A percentile compares a stretch with the other conserved stretches of the same genome.
phyloP scores from a whole-genome alignment of 495 filamentous ascomycete genomes.

The Bryoglossum gracile region DNA sequence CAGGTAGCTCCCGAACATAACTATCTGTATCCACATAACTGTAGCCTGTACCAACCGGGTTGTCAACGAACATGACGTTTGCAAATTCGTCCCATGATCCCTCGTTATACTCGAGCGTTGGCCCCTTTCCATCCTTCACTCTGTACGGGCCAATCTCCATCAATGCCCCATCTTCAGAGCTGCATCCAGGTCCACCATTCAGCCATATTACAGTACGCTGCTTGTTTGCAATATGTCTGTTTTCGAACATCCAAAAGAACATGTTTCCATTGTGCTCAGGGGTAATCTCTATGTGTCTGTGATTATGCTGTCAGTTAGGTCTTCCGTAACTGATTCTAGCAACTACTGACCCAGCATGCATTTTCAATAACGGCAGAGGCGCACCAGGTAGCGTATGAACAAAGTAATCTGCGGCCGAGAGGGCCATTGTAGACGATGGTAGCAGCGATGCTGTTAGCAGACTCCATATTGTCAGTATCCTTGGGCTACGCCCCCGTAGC shows the following conservation, averaged over 20 bases:
- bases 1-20: conserved; percentile 74
- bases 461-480: conserved; percentile 10
- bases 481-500: not conserved
- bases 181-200: conserved; percentile 94
- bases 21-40: conserved; percentile 87
- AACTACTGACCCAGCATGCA: conserved; percentile 86
- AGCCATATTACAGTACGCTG: conserved; percentile 95
- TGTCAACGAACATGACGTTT: conserved; percentile 92
- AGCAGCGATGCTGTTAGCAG: conserved; percentile 15
- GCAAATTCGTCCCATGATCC: conserved; percentile 98
- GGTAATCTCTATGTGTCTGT: conserved; percentile 87
- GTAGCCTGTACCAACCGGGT: conserved; percentile 92
- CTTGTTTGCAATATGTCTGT: conserved; percentile 85
- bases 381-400: conserved; percentile 75
- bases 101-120: conserved; percentile 69
- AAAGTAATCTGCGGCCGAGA: conserved; percentile 79
- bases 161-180: conserved; percentile 91
- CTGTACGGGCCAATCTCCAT: conserved; percentile 98
- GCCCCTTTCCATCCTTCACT: conserved; percentile 57
- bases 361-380: conserved; percentile 79
- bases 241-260: conserved; percentile 98
- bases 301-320: no score
- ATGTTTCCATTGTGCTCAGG: conserved; percentile 79
- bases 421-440: conserved; percentile 17
- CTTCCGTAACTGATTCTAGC: no score